A percentile compares a stretch with the other conserved stretches of the same genome.
These are phyloP conservation scores for Elsinoe fawcettii DNA, from an alignment of 2,329 filamentous ascomycete species.

Conservation along the genomic window DNA sequence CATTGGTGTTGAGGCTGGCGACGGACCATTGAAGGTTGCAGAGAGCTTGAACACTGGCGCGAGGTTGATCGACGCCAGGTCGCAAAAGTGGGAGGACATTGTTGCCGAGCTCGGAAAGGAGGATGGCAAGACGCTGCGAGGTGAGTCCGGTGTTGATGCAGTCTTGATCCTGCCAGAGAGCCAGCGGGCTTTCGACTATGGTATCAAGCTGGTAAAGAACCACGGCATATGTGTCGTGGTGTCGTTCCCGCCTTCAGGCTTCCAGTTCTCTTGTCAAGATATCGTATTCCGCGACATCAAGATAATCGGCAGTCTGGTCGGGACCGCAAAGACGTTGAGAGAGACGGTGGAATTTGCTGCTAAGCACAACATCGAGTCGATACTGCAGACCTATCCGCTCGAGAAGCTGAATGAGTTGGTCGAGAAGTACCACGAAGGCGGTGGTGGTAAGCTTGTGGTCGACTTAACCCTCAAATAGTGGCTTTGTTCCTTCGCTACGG, in stretches of 20 bases:
- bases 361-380: conserved; percentile 30
- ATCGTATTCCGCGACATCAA: conserved; percentile 40
- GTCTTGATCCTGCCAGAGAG: conserved; percentile 42
- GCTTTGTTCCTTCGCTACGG: neutral
- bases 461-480: conserved; percentile 25
- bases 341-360: conserved; percentile 36
- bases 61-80: conserved; percentile 35
- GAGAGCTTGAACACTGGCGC: conserved; percentile 28
- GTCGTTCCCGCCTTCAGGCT: conserved; percentile 40
- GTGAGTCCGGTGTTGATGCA: conserved; percentile 40
- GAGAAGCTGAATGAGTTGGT: conserved; percentile 36
- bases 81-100: conserved; percentile 26
- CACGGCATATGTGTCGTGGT: conserved; percentile 42
- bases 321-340: conserved; percentile 34
- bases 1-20: conserved; percentile 34
- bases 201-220: conserved; percentile 36
- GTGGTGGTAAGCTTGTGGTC: conserved; percentile 40
- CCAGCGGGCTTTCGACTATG: conserved; percentile 42
- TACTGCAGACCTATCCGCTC: conserved; percentile 31
- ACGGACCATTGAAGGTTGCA: conserved; percentile 32
- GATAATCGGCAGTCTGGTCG: conserved; percentile 37
- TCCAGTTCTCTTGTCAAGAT: conserved; percentile 36
- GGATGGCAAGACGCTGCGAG: conserved; percentile 29
- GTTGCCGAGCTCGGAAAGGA: conserved; percentile 31
- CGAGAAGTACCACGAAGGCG: conserved; percentile 37